These are phyloP conservation scores for Alternaria infectoria DNA, from an alignment of 2,329 filamentous ascomycete genomes.

Conservation along the genomic window DNA sequence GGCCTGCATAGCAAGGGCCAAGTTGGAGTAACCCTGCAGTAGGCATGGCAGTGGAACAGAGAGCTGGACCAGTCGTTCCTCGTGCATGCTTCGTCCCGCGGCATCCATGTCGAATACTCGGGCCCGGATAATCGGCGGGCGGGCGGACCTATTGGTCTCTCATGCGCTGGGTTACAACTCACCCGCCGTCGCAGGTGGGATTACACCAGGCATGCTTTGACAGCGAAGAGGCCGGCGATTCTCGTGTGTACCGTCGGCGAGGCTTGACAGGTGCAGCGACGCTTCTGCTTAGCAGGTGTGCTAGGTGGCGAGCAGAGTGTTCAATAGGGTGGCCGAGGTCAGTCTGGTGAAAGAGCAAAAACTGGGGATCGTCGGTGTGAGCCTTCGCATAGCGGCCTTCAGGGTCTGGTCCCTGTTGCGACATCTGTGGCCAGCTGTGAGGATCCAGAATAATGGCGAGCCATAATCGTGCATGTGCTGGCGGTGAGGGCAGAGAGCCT, in stretches of 20 bases:
- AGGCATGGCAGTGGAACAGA: conserved; percentile 10
- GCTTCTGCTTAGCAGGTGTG: not conserved
- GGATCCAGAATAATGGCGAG: conserved; percentile 12
- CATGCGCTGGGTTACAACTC: conserved; percentile 16
- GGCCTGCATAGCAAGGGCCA: not conserved
- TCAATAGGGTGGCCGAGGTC: conserved; percentile 6
- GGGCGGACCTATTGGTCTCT: conserved; percentile 7
- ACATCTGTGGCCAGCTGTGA: conserved; percentile 8
- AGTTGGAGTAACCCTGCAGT: conserved; percentile 2
- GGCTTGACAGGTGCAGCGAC: not conserved
- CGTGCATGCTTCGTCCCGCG: conserved; percentile 18
- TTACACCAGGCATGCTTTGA: conserved; percentile 3
- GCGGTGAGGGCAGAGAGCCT: conserved; percentile 4
- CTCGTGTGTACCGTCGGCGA: not conserved
- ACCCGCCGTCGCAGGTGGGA: conserved; percentile 2
- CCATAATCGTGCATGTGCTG: conserved; percentile 12
- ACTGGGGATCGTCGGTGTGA: conserved; percentile 15
- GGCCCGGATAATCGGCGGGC: conserved; percentile 4
- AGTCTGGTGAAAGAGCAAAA: conserved; percentile 7
- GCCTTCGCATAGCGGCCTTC: conserved; percentile 8
- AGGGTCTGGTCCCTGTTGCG: conserved; percentile 15
- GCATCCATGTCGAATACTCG: conserved; percentile 13
- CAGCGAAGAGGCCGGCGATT: not conserved
- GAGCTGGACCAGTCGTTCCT: conserved; percentile 16
- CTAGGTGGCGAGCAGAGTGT: not conserved